phyloP scores from a whole-genome alignment of 129 eudicot species.

The Tagetes erecta region DNA sequence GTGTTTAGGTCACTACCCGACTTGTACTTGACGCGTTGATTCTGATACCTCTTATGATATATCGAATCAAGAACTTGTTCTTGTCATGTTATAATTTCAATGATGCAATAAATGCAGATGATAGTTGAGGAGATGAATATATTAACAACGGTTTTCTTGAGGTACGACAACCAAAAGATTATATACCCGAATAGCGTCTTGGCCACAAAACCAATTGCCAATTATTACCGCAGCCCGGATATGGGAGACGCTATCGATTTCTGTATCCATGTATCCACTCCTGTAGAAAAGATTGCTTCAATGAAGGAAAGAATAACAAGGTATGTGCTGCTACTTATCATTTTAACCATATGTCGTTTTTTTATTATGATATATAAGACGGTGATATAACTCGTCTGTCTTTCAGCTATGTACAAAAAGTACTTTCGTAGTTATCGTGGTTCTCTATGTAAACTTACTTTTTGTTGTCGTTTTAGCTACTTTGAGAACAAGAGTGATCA shows the following conservation, averaged over 20 bases:
- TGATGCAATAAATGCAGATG: constrained; percentile 34
- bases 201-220: constrained; percentile 43
- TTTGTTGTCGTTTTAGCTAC: constrained; percentile 21
- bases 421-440: not conserved
- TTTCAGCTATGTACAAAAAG: not conserved
- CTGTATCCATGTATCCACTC: constrained; percentile 50
- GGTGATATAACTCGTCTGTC: not conserved
- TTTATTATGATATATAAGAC: not conserved
- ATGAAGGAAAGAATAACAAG: constrained; percentile 32
- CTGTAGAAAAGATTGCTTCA: constrained; percentile 39
- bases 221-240: constrained; percentile 57
- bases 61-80: not conserved
- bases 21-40: not conserved
- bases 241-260: constrained; percentile 61
- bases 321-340: constrained; percentile 7
- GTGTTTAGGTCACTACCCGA: not conserved
- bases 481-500: constrained; percentile 33
- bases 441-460: not conserved
- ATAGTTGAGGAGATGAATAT: constrained; percentile 62
- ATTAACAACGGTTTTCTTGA: constrained; percentile 48
- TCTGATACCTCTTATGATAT: not conserved
- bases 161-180: constrained; percentile 52
- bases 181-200: constrained; percentile 48
- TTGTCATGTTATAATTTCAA: not conserved
- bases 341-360: not conserved